Evolutionary conservation across 495 filamentous ascomycete species (phyloP), one percentile per base, ranked within the genome.

Genomic region (Melanomma pulvis-pyrius): DNA sequence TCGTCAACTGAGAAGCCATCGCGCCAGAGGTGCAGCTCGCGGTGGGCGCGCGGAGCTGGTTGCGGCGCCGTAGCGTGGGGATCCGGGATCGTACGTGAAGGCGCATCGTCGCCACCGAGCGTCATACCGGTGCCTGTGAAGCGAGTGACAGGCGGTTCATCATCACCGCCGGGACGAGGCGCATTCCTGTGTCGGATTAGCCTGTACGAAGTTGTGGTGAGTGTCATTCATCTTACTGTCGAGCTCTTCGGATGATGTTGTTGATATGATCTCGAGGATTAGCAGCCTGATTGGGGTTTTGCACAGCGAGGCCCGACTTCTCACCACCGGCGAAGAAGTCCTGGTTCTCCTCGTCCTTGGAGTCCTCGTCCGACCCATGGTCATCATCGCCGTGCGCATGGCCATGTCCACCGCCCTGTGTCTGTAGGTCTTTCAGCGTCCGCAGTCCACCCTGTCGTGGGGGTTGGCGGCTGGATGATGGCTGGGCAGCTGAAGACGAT

Each of bases 1-100:
- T 98, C 93, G 67, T 97, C 96, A 36, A 98, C 87, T 49, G 92
- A 96, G 73, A 98, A 97, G 1, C 94, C 94, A 76, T 98, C 90
- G 15, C 83, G 80, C 94, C 94, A 98, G 65, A 98, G 88, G 70
- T 97, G 92, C 41, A 98, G 82, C 19, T 84, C 85, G 41, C 92
- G 86, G 44, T 84, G 82, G 13, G 85, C 84, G n/a, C 83, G 77
- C 58, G 79, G 78, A 5, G 82, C 74, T 8, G 73, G 73, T 57
- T 81, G 78, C 19, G 80, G 74, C 8, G 70, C 56, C 49, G 76
- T 74, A 6, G 80, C 81, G 28, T 74, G 77, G 39, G 91, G 85
- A 61, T 90, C 84, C 19, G 88, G 86, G 58, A 98, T 85, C 19
- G 84, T 77, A 51, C 86, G 81, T 66, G 88, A 92, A 25, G 90